Evolutionary conservation across 2,329 filamentous ascomycete species (phyloP), one percentile per base, ranked within the genome.

Genomic region (Claviceps africana): DNA sequence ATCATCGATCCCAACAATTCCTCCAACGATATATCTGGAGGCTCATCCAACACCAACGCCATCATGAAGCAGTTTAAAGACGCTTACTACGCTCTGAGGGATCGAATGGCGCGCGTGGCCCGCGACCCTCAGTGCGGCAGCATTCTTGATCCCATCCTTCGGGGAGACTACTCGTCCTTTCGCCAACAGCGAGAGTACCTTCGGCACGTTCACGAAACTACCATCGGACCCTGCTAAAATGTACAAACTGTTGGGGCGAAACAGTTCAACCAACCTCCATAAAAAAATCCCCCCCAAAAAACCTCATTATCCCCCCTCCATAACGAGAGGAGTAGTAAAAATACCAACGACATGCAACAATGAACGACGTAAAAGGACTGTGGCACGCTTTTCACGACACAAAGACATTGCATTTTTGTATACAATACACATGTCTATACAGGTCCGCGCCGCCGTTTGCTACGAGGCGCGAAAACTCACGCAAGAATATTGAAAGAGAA

Each of bases 1-100:
- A 95, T 98, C 60, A 85, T 95, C 54, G 93, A 98, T 62, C 93
- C 93, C 0, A 95, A 97, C 65, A 86, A 87, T 54, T 65, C 79
- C 0, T 71, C 76, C 28, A 97, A 97, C 64, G 93, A 98, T 62
- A 93, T 98, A 28, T 84, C 93, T 0, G 89, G 89, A 10, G 90
- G 90, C 10, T 93, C 89, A 0, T 77, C 73, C 46, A 85, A 87
- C 57, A 86, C 85, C 8, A 58, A 67, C 0, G 71, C 78, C 9
- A 86, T 96, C 48, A 71, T 87, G 57, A 64, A 72, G n/a, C 73
- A 76, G 13, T 97, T 98, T 65, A 71, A 77, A 1, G 69, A 81
- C 2, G 86, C 86, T 0, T 78, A 82, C 61, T 61, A 71, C 10
- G 64, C 65, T 2, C 67, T 95, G 17, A 71, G 74, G 47, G 65